Evolutionary conservation across 2,329 filamentous ascomycete species (phyloP).

Genomic region (Fonsecaea multimorphosa): DNA sequence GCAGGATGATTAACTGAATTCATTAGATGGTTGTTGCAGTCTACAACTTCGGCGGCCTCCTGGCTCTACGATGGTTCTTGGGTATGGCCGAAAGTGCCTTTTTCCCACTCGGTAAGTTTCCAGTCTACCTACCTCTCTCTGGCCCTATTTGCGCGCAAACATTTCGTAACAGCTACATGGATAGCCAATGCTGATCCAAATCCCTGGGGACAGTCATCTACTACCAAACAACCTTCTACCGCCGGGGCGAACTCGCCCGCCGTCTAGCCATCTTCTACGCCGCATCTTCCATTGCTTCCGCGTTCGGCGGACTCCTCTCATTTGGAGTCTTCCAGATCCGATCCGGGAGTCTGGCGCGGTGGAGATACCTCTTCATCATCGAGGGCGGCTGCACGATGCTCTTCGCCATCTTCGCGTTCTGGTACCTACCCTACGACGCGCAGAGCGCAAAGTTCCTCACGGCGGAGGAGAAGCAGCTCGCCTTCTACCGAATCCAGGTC

Average conservation of each 20-base stretch:
- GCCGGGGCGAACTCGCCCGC: conserved; percentile 72
- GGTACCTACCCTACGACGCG: conserved; percentile 70
- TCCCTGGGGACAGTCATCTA: conserved; percentile 59
- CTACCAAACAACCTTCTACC: conserved; percentile 71
- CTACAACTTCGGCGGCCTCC: conserved; percentile 63
- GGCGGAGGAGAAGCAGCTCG: conserved; percentile 69
- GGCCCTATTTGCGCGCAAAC: conserved; percentile 44
- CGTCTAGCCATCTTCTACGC: conserved; percentile 77
- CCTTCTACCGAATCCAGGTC: conserved; percentile 74
- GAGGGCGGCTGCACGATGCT: conserved; percentile 61
- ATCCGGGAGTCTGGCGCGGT: conserved; percentile 54
- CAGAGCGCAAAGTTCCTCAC: conserved; percentile 69
- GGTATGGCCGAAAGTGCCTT: conserved; percentile 72
- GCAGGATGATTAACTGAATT: not conserved
- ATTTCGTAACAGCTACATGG: no score
- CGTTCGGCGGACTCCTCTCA: conserved; percentile 65
- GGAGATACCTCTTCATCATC: conserved; percentile 63
- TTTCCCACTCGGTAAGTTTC: conserved; percentile 61
- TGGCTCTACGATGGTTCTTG: conserved; percentile 74
- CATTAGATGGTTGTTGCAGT: conserved; percentile 47
- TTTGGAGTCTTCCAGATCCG: conserved; percentile 67
- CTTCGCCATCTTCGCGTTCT: conserved; percentile 68
- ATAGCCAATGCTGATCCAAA: conserved; percentile 47
- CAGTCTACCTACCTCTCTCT: not conserved
- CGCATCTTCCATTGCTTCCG: conserved; percentile 73